Evolutionary conservation across 2,329 filamentous ascomycete genomes (phyloP).

Genomic region (Bipolaris bicolor): DNA sequence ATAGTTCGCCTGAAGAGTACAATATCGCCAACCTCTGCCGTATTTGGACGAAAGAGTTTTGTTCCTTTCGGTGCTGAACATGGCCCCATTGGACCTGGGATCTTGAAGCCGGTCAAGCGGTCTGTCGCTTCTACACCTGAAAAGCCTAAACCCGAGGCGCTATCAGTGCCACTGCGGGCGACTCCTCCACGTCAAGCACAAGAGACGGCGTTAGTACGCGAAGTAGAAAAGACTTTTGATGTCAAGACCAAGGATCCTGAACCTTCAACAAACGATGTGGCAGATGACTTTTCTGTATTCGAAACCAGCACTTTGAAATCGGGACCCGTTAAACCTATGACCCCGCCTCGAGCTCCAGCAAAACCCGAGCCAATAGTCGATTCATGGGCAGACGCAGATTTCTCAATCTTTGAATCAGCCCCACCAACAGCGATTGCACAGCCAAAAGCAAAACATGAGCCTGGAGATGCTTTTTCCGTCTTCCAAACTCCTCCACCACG

Average conservation of each 20-base stretch:
- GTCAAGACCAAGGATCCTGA: background rate
- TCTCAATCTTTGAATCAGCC: constrained; percentile 42
- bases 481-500: constrained; percentile 29
- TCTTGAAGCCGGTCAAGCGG: constrained; percentile 35
- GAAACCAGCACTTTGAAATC: background rate
- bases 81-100: constrained; percentile 39
- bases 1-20: constrained; percentile 42
- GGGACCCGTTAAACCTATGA: constrained; percentile 8
- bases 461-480: constrained; percentile 33
- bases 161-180: background rate
- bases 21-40: constrained; percentile 44
- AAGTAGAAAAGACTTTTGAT: background rate
- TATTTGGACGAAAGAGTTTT: constrained; percentile 39
- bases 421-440: constrained; percentile 4
- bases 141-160: constrained; percentile 9
- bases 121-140: constrained; percentile 14
- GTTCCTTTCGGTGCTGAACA: constrained; percentile 33
- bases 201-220: background rate
- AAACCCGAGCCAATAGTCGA: constrained; percentile 14
- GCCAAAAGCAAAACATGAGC: constrained; percentile 9
- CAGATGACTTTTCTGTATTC: constrained; percentile 12
- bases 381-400: constrained; percentile 25
- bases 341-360: constrained; percentile 9
- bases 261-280: background rate
- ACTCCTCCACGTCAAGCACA: background rate